Evolutionary conservation across 73 alveolate species (phyloP).

Genomic region (Paramecium sonneborni): DNA sequence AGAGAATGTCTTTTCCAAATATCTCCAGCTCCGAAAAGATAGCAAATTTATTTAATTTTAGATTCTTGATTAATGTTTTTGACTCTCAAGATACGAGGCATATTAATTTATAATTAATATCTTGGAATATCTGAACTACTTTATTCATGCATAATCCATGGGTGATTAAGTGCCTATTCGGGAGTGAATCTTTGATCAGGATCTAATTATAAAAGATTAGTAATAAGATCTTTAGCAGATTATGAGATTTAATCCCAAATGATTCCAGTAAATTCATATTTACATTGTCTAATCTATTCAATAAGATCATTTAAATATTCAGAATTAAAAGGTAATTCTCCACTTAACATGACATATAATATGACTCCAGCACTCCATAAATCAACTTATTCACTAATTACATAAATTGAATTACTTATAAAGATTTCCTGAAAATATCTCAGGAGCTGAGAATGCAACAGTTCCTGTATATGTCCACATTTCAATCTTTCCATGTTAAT

Average conservation of each 20-base stretch:
- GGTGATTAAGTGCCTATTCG: constrained; percentile 24
- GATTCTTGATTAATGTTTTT: background rate
- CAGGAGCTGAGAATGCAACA: constrained; percentile 67
- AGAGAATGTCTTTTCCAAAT: constrained; percentile 28
- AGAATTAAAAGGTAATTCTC: constrained; percentile 56
- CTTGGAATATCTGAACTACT: constrained; percentile 18
- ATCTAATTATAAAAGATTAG: background rate
- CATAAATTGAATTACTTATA: background rate
- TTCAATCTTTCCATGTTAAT: constrained; percentile 48
- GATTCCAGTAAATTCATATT: background rate
- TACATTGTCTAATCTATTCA: background rate
- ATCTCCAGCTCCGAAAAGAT: constrained; percentile 32
- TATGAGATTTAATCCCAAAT: background rate
- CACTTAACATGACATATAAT: constrained; percentile 56
- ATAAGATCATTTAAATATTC: constrained; percentile 42
- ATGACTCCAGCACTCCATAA: constrained; percentile 69
- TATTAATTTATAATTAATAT: background rate
- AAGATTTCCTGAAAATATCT: constrained; percentile 55
- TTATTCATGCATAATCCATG: constrained; percentile 34
- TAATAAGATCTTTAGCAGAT: background rate
- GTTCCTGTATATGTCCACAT: constrained; percentile 70
- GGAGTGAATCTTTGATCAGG: constrained; percentile 37
- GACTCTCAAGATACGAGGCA: background rate
- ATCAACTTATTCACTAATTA: constrained; percentile 47
- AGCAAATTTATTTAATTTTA: background rate